Percentiles rank a stretch among this genome's conserved stretches.
Evolutionary conservation across 78 protist genomes (phyloP).

Genomic region (Anaeramoeba flamelloides): DNA sequence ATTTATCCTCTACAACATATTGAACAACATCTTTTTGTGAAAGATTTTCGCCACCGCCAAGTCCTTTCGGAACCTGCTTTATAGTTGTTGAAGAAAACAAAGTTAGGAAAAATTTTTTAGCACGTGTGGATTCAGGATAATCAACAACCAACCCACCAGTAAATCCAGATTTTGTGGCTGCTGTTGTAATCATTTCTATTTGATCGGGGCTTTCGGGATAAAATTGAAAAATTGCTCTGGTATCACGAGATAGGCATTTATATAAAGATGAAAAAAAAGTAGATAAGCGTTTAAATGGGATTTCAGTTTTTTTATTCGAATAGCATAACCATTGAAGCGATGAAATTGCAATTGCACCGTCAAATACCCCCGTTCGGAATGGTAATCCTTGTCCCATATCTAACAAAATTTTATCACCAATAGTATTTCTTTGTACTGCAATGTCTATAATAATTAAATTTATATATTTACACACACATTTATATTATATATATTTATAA

Average conservation of each 20-base stretch:
- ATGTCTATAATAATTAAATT: no score
- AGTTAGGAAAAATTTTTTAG: background rate
- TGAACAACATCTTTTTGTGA: background rate
- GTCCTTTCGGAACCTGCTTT: background rate
- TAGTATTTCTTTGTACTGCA: background rate
- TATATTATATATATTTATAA: no score
- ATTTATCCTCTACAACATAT: no score
- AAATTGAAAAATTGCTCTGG: background rate
- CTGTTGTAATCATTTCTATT: background rate
- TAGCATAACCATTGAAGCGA: background rate
- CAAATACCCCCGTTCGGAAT: background rate
- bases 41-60: background rate
- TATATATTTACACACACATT: no score
- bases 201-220: background rate
- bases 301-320: background rate
- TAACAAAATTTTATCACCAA: background rate
- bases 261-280: background rate
- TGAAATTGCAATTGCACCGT: background rate
- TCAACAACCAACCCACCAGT: background rate
- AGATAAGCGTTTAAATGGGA: background rate
- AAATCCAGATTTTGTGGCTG: background rate
- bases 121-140: background rate
- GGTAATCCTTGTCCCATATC: background rate
- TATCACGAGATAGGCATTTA: background rate
- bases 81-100: background rate